phyloP scores from a whole-genome alignment of 805 yeast genomes.

The Scheffersomyces amazonensis region DNA sequence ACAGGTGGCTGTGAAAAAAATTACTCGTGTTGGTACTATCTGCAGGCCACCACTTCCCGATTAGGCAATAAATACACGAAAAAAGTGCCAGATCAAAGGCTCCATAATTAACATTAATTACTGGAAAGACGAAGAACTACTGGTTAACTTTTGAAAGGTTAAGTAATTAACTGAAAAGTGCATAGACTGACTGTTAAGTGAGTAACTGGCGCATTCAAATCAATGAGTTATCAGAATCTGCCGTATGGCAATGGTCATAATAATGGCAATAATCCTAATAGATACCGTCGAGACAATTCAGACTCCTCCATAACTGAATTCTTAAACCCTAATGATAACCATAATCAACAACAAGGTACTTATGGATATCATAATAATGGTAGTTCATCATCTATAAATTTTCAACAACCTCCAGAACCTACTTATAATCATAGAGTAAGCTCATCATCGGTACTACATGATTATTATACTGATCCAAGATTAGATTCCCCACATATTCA shows the following conservation, averaged over 20 bases:
- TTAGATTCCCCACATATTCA: neutral
- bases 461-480: neutral
- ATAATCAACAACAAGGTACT: slow-evolving; percentile 1
- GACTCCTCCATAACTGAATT: neutral
- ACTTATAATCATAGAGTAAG: neutral
- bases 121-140: too few relatives aligned
- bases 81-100: too few relatives aligned
- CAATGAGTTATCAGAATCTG: slow-evolving; percentile 1
- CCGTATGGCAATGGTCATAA: neutral
- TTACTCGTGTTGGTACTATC: too few relatives aligned
- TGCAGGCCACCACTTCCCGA: too few relatives aligned
- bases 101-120: too few relatives aligned
- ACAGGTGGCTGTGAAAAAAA: too few relatives aligned
- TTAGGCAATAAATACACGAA: too few relatives aligned
- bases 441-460: neutral
- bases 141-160: too few relatives aligned
- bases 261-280: neutral
- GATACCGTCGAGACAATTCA: neutral
- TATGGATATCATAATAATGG: slow-evolving; percentile 2
- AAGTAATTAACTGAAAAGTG: too few relatives aligned
- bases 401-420: slow-evolving; percentile 6
- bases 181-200: too few relatives aligned
- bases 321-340: neutral
- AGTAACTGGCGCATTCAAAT: too few relatives aligned
- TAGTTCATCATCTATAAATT: slow-evolving; percentile 3